Evolutionary conservation across 2,329 filamentous ascomycete species (phyloP).

Genomic region (Pseudocercospora musae): DNA sequence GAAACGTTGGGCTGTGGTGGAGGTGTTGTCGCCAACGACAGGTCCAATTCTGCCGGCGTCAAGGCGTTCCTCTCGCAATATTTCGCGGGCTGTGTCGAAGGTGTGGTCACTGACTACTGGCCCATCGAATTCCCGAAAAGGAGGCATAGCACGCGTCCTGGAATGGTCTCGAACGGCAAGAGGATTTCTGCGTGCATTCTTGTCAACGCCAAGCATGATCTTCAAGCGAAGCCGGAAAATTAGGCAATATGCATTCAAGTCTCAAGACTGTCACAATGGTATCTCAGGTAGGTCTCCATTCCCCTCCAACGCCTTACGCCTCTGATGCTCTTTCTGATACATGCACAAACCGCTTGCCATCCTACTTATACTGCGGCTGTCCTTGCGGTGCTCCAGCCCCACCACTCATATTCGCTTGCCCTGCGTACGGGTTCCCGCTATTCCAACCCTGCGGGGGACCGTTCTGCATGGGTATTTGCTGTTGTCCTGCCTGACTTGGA

Average conservation of each 20-base stretch:
- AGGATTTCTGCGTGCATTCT: no score
- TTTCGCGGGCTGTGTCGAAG: no score
- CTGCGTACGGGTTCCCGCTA: constrained; percentile 18
- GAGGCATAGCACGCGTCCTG: no score
- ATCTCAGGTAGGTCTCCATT: background rate
- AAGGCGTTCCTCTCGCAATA: no score
- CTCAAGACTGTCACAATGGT: background rate
- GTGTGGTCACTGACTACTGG: no score
- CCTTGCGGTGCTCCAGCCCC: constrained; percentile 7
- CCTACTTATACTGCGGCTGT: constrained; percentile 16
- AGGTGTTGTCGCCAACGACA: no score
- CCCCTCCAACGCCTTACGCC: background rate
- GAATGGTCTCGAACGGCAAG: no score
- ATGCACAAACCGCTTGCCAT: background rate
- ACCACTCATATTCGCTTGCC: constrained; percentile 12
- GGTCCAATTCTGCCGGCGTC: no score
- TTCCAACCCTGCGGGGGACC: constrained; percentile 30
- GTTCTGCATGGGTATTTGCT: constrained; percentile 35
- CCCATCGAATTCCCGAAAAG: no score
- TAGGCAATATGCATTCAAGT: background rate
- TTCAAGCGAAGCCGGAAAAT: background rate
- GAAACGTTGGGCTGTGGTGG: no score
- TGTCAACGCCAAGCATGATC: no score
- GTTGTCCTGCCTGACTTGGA: constrained; percentile 19
- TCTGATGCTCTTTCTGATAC: background rate